Evolutionary conservation across 2,329 filamentous ascomycete genomes (phyloP).

Genomic region (Xylaria sp.): DNA sequence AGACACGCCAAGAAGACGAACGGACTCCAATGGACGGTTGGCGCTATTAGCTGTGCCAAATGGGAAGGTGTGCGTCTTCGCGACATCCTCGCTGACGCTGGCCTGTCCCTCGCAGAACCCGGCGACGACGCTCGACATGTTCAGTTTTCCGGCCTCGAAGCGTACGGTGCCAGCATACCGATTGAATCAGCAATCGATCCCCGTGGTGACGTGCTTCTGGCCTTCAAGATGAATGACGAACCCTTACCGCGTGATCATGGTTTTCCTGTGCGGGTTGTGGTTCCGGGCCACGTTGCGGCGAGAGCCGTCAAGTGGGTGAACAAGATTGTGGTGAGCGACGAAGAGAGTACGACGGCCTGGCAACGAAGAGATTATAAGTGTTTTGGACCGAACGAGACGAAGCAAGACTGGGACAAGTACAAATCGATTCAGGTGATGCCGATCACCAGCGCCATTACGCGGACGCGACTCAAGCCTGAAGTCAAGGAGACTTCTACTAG

Average conservation of each 20-base stretch:
- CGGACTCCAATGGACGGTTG: constrained; percentile 44
- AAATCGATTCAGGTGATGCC: constrained; percentile 64
- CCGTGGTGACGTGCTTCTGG: constrained; percentile 59
- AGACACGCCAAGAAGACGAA: constrained; percentile 38
- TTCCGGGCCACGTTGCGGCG: constrained; percentile 62
- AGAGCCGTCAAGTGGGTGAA: constrained; percentile 66
- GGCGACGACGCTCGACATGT: constrained; percentile 32
- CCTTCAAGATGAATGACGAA: constrained; percentile 62
- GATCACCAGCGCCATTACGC: constrained; percentile 61
- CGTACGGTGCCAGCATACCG: constrained; percentile 58
- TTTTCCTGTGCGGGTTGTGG: constrained; percentile 56
- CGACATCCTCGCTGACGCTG: constrained; percentile 41
- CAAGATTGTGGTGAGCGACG: constrained; percentile 57
- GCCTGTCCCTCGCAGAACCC: constrained; percentile 28
- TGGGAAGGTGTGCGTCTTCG: constrained; percentile 43
- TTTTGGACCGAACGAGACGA: constrained; percentile 58
- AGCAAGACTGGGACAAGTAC: constrained; percentile 57
- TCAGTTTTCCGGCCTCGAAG: constrained; percentile 52
- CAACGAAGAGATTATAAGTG: constrained; percentile 64
- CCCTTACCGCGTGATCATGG: constrained; percentile 61
- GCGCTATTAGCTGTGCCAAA: constrained; percentile 42
- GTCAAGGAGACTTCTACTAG: constrained; percentile 10
- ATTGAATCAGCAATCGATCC: constrained; percentile 54
- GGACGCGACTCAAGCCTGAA: constrained; percentile 24
- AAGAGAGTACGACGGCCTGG: constrained; percentile 62